Evolutionary conservation across 306 rosid genomes (phyloP).

Genomic region (Castanospermum australe): DNA sequence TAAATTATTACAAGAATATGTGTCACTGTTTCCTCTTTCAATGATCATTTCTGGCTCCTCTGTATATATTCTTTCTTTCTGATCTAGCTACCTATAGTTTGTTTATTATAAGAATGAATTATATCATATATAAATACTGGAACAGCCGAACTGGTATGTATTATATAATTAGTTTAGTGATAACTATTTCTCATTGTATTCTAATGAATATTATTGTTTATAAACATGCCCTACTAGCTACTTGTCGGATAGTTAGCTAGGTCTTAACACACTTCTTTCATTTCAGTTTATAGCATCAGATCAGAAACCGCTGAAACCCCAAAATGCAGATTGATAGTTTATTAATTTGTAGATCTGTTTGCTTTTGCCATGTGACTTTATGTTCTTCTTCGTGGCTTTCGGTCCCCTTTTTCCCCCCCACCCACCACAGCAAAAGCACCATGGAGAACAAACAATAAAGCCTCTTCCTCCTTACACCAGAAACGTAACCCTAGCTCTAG

Average conservation of each 20-base stretch:
- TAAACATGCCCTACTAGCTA: background rate
- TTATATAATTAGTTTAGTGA: background rate
- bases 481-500: constrained; percentile 15
- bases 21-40: background rate
- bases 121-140: background rate
- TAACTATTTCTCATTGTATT: background rate
- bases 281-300: background rate
- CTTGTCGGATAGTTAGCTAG: background rate
- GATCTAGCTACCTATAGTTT: background rate
- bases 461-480: constrained; percentile 1
- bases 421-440: no score
- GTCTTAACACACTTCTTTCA: background rate
- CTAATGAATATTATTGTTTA: no score
- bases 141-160: background rate
- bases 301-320: background rate
- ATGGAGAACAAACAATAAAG: constrained; percentile 4
- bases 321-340: background rate
- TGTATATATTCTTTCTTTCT: background rate
- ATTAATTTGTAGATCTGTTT: background rate
- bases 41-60: background rate
- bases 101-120: background rate
- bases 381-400: background rate
- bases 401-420: no score
- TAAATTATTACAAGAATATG: no score
- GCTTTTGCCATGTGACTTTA: background rate